Conservation (phyloP, 176 grass and related monocot genomes). For the Rhynchospora tenuis region DNA sequence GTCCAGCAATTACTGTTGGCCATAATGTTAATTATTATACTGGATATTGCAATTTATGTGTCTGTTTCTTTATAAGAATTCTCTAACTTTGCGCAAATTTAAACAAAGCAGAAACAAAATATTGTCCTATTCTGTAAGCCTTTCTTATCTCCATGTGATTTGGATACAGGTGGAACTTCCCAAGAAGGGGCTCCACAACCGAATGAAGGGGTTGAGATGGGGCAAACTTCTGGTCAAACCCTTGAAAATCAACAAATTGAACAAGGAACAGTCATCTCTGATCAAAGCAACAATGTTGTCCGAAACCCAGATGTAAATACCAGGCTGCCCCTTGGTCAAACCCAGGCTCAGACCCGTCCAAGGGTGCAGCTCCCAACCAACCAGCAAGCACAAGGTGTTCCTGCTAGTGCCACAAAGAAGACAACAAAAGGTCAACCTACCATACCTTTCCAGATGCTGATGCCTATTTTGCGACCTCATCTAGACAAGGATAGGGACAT, state of each 20-base stretch:
- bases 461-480: conserved; percentile 80
- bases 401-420: conserved; percentile 42
- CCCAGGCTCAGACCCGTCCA: conserved; percentile 2
- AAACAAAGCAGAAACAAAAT: not conserved
- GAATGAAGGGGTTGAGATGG: conserved; percentile 41
- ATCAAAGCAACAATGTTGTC: conserved; percentile 20
- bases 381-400: conserved; percentile 46
- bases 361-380: conserved; percentile 49
- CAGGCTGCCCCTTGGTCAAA: not conserved
- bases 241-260: conserved; percentile 42
- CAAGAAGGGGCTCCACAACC: conserved; percentile 43
- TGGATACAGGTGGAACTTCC: conserved; percentile 35
- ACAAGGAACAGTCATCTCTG: conserved; percentile 46
- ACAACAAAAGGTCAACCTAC: conserved; percentile 44
- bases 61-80: not conserved
- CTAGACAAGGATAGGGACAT: conserved; percentile 87
- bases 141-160: not conserved
- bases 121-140: not conserved
- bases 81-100: not conserved
- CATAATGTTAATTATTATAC: not conserved
- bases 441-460: conserved; percentile 91
- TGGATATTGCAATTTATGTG: not conserved
- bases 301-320: not conserved
- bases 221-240: conserved; percentile 32
- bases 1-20: not conserved